Evolutionary conservation across 352 stramenopile species (phyloP), one percentile per base, ranked within the genome.

Genomic region (Phytophthora constricta): DNA sequence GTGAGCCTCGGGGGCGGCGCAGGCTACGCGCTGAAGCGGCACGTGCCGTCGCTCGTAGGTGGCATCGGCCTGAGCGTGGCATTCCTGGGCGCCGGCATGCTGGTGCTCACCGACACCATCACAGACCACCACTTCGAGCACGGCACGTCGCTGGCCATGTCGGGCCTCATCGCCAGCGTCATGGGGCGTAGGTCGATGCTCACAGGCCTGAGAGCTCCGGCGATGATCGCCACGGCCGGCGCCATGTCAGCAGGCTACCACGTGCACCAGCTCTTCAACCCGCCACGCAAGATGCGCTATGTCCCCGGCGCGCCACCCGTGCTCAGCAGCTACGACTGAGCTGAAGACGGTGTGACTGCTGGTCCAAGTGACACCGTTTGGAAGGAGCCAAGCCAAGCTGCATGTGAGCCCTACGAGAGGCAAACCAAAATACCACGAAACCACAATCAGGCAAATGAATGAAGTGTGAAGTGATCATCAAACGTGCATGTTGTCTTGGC

Each of bases 101-200:
- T 93, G 25, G 86, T 89, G 42, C 61, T 91, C 31, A 89, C 80
- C 1, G 84, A 92, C 39, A 79, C 76, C 16, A 93, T 93, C 71
- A 82, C 74, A 23, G 80, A 93, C 33, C 78, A 92, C 55, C 77
- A 82, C 34, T 93, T 93, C 57, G 68, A 76, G 37, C 86, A 93
- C 60, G 72, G 78, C 56, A 91, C 86, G 31, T 87, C 80, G 28
- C 62, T 89, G 28, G 68, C 71, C 41, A 93, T 93, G 86, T 91
- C 86, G 13, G 70, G 78, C 1, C 34, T 93, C 60, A 89, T 93
- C 64, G 68, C 82, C 3, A 72, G 74, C 20, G 74, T 93, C 48
- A 90, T 85, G 78, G 74, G 70, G 2, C 65, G 72, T 16, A 82
- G 82, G 49, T 83, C 86, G 16, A 48, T 80, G 42, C 45, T 83